Conservation (phyloP, 2,329 filamentous ascomycete species). For the Cryphonectria radicalis region DNA sequence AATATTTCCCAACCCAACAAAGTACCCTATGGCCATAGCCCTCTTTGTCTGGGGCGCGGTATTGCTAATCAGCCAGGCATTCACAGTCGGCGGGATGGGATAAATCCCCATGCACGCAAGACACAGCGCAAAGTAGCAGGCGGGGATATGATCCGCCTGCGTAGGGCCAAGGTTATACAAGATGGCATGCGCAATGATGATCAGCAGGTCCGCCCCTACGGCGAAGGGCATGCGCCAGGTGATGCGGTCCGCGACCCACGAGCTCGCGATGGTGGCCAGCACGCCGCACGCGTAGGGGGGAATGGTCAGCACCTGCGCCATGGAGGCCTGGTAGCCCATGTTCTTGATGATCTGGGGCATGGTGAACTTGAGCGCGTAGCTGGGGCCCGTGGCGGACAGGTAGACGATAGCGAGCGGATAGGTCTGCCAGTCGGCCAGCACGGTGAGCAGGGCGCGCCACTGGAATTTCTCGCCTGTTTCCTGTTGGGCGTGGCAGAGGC, state of each 20-base stretch:
- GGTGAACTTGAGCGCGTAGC: slow-evolving; percentile 32
- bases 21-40: slow-evolving; percentile 45
- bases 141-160: slow-evolving; percentile 46
- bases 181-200: slow-evolving; percentile 62
- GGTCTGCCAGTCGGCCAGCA: slow-evolving; percentile 53
- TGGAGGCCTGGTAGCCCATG: slow-evolving; percentile 40
- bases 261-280: slow-evolving; percentile 64
- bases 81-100: slow-evolving; percentile 64
- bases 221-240: slow-evolving; percentile 69
- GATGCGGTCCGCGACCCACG: slow-evolving; percentile 69
- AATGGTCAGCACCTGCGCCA: slow-evolving; percentile 57
- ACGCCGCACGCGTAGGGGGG: slow-evolving; percentile 66
- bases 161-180: slow-evolving; percentile 64
- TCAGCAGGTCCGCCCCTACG: slow-evolving; percentile 61
- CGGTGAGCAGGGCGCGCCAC: slow-evolving; percentile 39
- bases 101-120: slow-evolving; percentile 73
- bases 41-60: slow-evolving; percentile 49
- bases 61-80: slow-evolving; percentile 73
- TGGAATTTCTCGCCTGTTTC: slow-evolving; percentile 40
- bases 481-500: slow-evolving; percentile 30
- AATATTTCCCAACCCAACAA: slow-evolving; percentile 44
- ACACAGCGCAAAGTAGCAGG: slow-evolving; percentile 70
- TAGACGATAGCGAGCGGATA: slow-evolving; percentile 47
- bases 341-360: slow-evolving; percentile 42
- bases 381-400: slow-evolving; percentile 47